Base-by-base conservation (phyloP, 805 yeast genomes). In the Hanseniaspora pseudoguilliermondii region DNA sequence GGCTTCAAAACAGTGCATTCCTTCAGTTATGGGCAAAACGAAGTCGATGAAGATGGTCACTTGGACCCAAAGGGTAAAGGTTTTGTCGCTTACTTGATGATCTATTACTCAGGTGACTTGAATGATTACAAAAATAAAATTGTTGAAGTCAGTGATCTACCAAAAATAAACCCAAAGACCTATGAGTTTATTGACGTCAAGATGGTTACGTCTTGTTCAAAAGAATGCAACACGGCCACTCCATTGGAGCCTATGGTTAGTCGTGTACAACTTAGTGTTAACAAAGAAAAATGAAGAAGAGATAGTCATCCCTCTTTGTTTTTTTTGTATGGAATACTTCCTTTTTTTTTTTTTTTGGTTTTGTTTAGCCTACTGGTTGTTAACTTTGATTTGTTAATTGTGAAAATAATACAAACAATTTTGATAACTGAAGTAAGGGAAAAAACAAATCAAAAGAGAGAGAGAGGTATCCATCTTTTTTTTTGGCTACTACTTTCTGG, bases 1-100 rank as follows among this genome's bases (percentile, higher is more conserved):
- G 72, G 71, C 7, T 69, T 67, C 58, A 61, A 62, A 43, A 64
- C 61, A 27, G 63, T 65, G 35, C 51, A 60, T 48, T 60, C 63
- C 5, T 65, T 67, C 54, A 52, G 55, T n/a, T 67, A 59, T 48
- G 72, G 72, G 11, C 62, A 55, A n/a, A 63, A 63, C 9, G 71
- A 67, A 54, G 69, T 66, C 13, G 63, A 69, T 43, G 39, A 61
- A 5, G 43, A 58, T 20, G 71, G 71, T 20, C 55, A 59, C 8
- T 48, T 58, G 1, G 68, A 67, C 29, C 59, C 66, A 1, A 60
- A 62, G 15, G 71, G 71, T 11, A 60, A 62, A 27, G 72, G 71
- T 11, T 67, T 66, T 55, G 60, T 59, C 3, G 67, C 63, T 1
- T 60, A 65, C 29, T 58, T 68, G 34, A 69, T 69, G 72, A 59